Conservation (phyloP, 106 monocot species). For the Narthecium ossifragum region DNA sequence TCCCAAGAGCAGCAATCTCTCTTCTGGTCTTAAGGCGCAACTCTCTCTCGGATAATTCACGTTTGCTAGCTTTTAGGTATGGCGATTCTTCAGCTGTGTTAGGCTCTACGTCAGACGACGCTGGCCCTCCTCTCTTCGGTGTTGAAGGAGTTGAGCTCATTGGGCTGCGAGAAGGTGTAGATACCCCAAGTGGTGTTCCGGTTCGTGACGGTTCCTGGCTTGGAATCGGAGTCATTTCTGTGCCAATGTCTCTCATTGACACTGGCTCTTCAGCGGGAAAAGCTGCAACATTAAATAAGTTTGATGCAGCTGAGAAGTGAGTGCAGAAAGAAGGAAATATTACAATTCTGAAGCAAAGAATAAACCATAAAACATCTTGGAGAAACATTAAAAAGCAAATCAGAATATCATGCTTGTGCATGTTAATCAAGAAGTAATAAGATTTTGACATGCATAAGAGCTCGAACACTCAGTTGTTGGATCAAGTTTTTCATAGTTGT, state of each 20-base stretch:
- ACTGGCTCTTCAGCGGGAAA: conserved; percentile 15
- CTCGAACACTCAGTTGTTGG: too few relatives aligned
- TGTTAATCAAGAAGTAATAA: too few relatives aligned
- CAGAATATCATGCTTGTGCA: too few relatives aligned
- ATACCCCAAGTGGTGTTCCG: conserved; percentile 22
- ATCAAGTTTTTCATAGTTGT: too few relatives aligned
- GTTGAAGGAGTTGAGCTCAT: conserved; percentile 13
- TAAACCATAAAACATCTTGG: too few relatives aligned
- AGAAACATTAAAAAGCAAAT: too few relatives aligned
- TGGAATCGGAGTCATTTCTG: conserved; percentile 43
- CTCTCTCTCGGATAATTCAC: conserved; percentile 25
- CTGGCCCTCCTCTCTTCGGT: conserved; percentile 7
- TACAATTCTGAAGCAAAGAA: too few relatives aligned
- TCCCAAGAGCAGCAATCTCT: conserved; percentile 35
- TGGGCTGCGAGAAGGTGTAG: conserved; percentile 16
- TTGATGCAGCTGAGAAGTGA: too few relatives aligned
- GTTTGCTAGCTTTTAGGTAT: background rate
- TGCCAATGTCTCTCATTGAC: conserved; percentile 39
- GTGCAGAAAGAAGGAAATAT: too few relatives aligned
- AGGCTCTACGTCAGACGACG: background rate
- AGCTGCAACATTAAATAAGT: too few relatives aligned
- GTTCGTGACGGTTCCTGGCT: conserved; percentile 43
- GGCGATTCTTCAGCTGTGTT: background rate
- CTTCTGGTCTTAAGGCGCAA: conserved; percentile 20
- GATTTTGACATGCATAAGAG: too few relatives aligned